Evolutionary conservation across 129 eudicot species (phyloP), one percentile per base, ranked within the genome.

Genomic region (Smallanthus sonchifolius): DNA sequence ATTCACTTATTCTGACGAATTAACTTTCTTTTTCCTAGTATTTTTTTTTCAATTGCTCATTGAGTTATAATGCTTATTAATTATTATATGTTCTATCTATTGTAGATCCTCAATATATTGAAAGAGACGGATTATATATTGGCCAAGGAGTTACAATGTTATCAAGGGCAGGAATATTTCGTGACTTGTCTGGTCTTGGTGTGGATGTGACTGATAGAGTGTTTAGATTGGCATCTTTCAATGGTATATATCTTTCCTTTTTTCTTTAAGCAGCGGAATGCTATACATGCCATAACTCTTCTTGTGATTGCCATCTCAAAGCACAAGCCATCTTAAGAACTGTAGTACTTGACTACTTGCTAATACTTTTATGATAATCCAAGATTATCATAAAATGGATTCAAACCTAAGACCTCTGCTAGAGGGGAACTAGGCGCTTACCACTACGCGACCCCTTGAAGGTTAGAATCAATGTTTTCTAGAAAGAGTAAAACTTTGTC

Each of bases 131-230:
- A 47, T 77, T 95, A 72, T 95, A 95, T 42, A 91, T 95, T 77
- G 99, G 99, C 54, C 90, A 87, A 85, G 99, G 97, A 82, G 81
- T 84, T 20, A 69, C 96, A 60, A 81, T 75, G 78, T 38, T 95
- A 87, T 91, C 99, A 42, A 91, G 99, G 81, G 90, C 97, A 54
- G 97, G 97, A 73, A 83, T 88, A 63, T 95, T 95, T 66, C 96
- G 99, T 4, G 96, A 40, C 15, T 67, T 85, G 63, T 68, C 86
- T 56, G 99, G 99, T 56, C 81, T 88, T 67, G 99, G 97, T 10
- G 85, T 95, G 67, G 86, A 86, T 84, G 83, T 95, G 97, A 81
- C 44, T 49, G 76, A 85, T 49, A 82, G 96, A 81, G 97, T 95
- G 30, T 95, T 75, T 77, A 82, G 79, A 72, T 82, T 91, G 61